Evolutionary conservation across 441 rosid genomes (phyloP).

Genomic region (Brassica hybrid): DNA sequence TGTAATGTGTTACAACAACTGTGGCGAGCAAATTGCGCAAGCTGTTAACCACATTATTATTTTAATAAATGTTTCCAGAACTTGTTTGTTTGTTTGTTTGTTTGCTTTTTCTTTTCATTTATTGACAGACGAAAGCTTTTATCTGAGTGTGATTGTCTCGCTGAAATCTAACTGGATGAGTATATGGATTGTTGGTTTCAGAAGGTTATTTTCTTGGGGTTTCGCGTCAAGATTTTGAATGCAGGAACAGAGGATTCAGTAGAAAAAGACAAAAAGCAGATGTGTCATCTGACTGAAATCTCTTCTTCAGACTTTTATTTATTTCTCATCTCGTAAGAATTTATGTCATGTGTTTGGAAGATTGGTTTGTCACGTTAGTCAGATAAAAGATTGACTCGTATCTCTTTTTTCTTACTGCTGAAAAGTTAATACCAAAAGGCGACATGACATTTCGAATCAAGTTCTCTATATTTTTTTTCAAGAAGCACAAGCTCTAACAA

Average conservation of each 20-base stretch:
- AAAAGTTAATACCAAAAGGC: neutral
- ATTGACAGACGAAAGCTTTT: neutral
- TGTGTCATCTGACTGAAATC: conserved; percentile 24
- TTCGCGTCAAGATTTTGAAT: conserved; percentile 24
- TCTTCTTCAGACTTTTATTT: neutral
- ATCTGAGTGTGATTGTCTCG: conserved; percentile 35
- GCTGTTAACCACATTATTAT: conserved; percentile 40
- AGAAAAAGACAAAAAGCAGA: conserved; percentile 20
- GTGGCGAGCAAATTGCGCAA: conserved; percentile 39
- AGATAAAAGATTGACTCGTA: neutral
- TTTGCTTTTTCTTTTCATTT: conserved; percentile 19
- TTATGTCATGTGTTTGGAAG: conserved; percentile 20
- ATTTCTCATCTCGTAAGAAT: conserved; percentile 11
- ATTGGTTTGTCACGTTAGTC: conserved; percentile 31
- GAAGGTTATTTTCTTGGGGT: neutral
- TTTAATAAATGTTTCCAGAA: conserved; percentile 25
- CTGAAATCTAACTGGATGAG: conserved; percentile 18
- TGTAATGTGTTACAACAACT: conserved; percentile 39
- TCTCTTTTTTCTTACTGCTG: neutral
- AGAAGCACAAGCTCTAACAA: neutral
- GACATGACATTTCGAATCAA: neutral
- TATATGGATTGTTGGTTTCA: neutral
- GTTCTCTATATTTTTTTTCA: neutral
- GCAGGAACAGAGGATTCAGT: conserved; percentile 24
- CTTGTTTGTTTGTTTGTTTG: neutral